phyloP scores from a whole-genome alignment of 2,329 filamentous ascomycete genomes.

The Talaromyces sp. region DNA sequence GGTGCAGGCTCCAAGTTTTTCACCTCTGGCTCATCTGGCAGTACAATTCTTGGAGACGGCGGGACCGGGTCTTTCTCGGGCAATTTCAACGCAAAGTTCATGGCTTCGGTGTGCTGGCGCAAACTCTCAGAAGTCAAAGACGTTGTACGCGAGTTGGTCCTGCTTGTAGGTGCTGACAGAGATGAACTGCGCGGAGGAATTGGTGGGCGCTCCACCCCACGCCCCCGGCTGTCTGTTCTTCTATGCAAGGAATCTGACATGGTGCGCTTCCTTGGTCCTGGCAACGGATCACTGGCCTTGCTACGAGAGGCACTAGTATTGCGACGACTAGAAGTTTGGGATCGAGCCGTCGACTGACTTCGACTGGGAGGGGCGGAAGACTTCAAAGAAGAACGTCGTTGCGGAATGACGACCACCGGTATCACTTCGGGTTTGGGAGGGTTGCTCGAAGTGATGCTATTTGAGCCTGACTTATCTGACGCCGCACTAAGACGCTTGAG shows the following conservation, averaged over 20 bases:
- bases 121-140: slow-evolving; percentile 41
- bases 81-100: slow-evolving; percentile 18
- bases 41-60: slow-evolving; percentile 18
- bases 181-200: slow-evolving; percentile 40
- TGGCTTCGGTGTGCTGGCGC: slow-evolving; percentile 26
- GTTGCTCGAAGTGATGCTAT: slow-evolving; percentile 22
- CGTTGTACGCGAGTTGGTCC: slow-evolving; percentile 38
- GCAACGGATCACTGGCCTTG: slow-evolving; percentile 1
- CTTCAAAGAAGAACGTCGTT: slow-evolving; percentile 40
- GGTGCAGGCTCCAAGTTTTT: slow-evolving; percentile 31
- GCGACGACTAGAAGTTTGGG: slow-evolving; percentile 32
- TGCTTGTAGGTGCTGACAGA: slow-evolving; percentile 42
- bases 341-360: slow-evolving; percentile 32
- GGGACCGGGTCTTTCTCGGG: slow-evolving; percentile 17
- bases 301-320: slow-evolving; percentile 28
- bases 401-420: slow-evolving; percentile 44
- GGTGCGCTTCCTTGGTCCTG: slow-evolving; percentile 27
- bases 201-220: slow-evolving; percentile 22
- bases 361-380: slow-evolving; percentile 33
- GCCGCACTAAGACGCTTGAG: slow-evolving; percentile 39
- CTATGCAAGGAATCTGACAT: slow-evolving; percentile 33
- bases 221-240: slow-evolving; percentile 23
- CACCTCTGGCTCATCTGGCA: slow-evolving; percentile 12
- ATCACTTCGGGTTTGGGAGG: slow-evolving; percentile 35
- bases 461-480: slow-evolving; percentile 31